phyloP scores from a whole-genome alignment of 1,139 yeast species.

The Geotrichum australiense region DNA sequence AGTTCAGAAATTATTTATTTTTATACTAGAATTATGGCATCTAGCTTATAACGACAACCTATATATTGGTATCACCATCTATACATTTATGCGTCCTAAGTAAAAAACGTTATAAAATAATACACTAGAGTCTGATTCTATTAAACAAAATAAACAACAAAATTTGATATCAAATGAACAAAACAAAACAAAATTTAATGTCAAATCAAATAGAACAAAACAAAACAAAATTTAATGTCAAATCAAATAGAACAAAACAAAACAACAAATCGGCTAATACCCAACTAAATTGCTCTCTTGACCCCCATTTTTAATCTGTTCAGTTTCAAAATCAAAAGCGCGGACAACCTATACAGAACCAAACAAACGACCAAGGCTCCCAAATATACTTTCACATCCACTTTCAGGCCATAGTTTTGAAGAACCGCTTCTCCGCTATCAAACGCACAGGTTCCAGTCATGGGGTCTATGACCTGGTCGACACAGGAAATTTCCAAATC shows the following conservation, averaged over 20 bases:
- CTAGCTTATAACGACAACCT: too few species aligned
- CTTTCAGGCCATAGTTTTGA: constrained; percentile 38
- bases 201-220: neutral
- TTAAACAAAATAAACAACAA: too few species aligned
- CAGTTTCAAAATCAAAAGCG: constrained; percentile 30
- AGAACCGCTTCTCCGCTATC: constrained; percentile 46
- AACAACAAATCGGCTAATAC: constrained; percentile 12
- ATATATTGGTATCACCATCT: too few species aligned
- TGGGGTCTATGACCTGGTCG: constrained; percentile 29
- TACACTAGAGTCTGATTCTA: too few species aligned
- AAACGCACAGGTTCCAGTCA: constrained; percentile 40
- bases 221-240: neutral
- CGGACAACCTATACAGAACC: constrained; percentile 35
- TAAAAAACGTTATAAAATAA: too few species aligned
- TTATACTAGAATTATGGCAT: too few species aligned
- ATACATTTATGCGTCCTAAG: too few species aligned
- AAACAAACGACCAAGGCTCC: constrained; percentile 34
- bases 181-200: neutral
- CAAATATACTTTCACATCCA: constrained; percentile 30
- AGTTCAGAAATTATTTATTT: too few species aligned
- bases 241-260: constrained; percentile 4
- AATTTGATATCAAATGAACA: too few species aligned
- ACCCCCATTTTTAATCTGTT: constrained; percentile 26
- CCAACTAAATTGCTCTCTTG: too few species aligned
- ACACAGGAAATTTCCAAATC: constrained; percentile 40